Conservation (phyloP, 352 stramenopile species). For the Phytopythium chamaehyphon region DNA sequence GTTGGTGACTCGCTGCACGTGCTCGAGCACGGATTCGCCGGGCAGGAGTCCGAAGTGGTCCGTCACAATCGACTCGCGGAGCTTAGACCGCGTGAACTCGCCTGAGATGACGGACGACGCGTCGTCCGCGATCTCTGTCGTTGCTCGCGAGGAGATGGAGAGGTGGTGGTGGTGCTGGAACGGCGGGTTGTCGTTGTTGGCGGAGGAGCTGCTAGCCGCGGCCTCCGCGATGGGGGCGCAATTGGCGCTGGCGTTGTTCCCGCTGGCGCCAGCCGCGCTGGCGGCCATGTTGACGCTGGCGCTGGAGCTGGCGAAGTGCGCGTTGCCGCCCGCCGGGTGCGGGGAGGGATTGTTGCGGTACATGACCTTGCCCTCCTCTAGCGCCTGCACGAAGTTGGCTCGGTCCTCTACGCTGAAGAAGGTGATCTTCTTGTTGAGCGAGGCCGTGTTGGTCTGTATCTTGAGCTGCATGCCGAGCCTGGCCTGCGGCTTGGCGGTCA, state of each 20-base stretch:
- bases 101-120: constrained; percentile 24
- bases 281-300: not conserved
- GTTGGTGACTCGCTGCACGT: constrained; percentile 84
- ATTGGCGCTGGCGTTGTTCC: not conserved
- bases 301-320: not conserved
- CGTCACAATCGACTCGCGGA: constrained; percentile 60
- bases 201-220: too few species aligned
- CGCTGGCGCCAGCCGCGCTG: not conserved
- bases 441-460: constrained; percentile 73
- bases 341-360: constrained; percentile 44
- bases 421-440: constrained; percentile 82
- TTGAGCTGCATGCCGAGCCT: constrained; percentile 80
- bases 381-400: constrained; percentile 72
- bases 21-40: constrained; percentile 67
- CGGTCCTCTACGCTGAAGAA: constrained; percentile 83
- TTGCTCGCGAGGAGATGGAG: constrained; percentile 8
- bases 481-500: constrained; percentile 75
- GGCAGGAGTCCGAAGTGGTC: constrained; percentile 56
- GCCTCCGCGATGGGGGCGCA: too few species aligned
- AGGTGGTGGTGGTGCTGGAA: not conserved
- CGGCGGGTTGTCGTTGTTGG: not conserved
- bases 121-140: constrained; percentile 27
- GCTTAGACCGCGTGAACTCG: constrained; percentile 31
- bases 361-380: constrained; percentile 84
- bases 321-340: constrained; percentile 3